A percentile compares a stretch with the other conserved stretches of the same genome.
These are phyloP conservation scores for Basipetospora chlamydospora DNA, from an alignment of 2,329 filamentous ascomycete genomes.

Conservation along the genomic window DNA sequence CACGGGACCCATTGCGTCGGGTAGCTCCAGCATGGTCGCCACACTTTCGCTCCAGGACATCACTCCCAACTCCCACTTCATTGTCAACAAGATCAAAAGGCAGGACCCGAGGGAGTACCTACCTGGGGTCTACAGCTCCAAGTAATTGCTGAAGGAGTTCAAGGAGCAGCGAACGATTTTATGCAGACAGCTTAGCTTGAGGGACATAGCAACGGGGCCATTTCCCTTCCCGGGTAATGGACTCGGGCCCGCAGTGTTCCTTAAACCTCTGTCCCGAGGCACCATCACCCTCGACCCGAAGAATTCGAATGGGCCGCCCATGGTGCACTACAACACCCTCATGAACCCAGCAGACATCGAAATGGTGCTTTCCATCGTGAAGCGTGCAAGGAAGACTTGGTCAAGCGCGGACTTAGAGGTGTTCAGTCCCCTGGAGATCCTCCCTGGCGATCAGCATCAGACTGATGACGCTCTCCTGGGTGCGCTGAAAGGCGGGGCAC, in stretches of 20 bases:
- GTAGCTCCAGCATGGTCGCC: conserved; percentile 6
- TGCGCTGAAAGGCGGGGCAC: conserved; percentile 6
- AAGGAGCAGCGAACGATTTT: conserved; percentile 9
- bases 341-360: conserved; percentile 37
- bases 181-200: conserved; percentile 6
- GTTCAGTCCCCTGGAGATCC: conserved; percentile 19
- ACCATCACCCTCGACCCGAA: conserved; percentile 34
- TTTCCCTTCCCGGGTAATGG: conserved; percentile 9
- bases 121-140: conserved; percentile 1
- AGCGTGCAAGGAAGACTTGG: conserved; percentile 18
- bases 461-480: conserved; percentile 12
- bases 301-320: conserved; percentile 18
- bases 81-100: conserved; percentile 9
- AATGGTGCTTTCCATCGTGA: conserved; percentile 23
- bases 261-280: conserved; percentile 35
- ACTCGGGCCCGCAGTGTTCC: conserved; percentile 7
- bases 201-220: conserved; percentile 12
- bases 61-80: conserved; percentile 9
- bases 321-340: conserved; percentile 26
- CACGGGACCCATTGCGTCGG: conserved; percentile 8
- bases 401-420: conserved; percentile 17
- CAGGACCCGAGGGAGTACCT: conserved; percentile 14
- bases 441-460: conserved; percentile 18
- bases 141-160: conserved; percentile 9
- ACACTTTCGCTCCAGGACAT: conserved; percentile 10